Evolutionary conservation across 2,329 filamentous ascomycete species (phyloP), one percentile per base, ranked within the genome.

Genomic region (Colletotrichum tropicicola): DNA sequence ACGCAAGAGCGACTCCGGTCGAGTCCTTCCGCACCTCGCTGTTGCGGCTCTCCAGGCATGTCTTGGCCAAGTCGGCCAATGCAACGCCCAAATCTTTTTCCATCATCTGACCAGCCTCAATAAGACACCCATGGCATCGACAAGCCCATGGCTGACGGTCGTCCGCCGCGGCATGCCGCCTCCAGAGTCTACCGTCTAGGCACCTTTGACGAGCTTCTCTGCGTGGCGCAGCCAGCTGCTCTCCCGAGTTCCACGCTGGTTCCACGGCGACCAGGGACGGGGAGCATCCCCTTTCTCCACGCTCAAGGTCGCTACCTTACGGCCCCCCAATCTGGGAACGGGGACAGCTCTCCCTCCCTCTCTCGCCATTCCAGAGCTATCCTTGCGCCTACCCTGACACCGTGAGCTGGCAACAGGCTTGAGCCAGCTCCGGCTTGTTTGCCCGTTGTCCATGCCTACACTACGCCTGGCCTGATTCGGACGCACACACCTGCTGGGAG

Each of bases 81-180:
- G n/a, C n/a, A n/a, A n/a, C n/a, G n/a, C n/a, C n/a, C 49, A 48
- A 61, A 49, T 35, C 7, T 30, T 28, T 43, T 35, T 9, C 32
- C 15, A 9, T 65, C 61, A 55, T 61, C 56, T 65, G 57, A 61
- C 49, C 61, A 28, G 41, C 35, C 43, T 13, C 39, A 54, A 61
- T 49, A 17, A 65, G 61, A 61, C 61, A 65, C 61, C 57, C 47
- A 32, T 58, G 45, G 19, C 27, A 27, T 28, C 27, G 12, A n/a
- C 23, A n/a, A 28, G 43, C 32, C 43, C 25, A 15, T 19, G 30
- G 27, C 44, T 17, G 17, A n/a, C n/a, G n/a, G n/a, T n/a, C n/a
- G n/a, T 12, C 13, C 32, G 12, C 3, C 30, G 9, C 30, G 30
- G 2, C 13, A 32, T 32, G 30, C 32, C n/a, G n/a, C n/a, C 32